phyloP scores from a whole-genome alignment of 805 yeast genomes.

The Yarrowia alimentaria region DNA sequence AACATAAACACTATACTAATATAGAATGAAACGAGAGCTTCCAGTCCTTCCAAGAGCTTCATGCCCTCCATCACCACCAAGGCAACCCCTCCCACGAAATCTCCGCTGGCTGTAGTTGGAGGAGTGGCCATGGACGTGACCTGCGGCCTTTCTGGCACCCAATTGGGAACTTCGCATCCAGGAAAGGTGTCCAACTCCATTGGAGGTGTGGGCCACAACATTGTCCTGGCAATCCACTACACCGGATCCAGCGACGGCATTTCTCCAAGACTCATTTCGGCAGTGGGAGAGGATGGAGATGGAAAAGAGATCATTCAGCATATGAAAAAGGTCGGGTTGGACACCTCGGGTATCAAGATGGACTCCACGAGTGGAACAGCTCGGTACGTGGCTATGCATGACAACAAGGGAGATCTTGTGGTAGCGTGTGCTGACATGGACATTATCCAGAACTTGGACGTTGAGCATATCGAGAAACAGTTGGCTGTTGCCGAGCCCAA shows the following conservation, averaged over 20 bases:
- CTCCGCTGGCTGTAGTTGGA: constrained; percentile 54
- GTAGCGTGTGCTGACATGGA: constrained; percentile 85
- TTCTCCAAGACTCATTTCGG: constrained; percentile 51
- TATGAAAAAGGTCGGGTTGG: constrained; percentile 38
- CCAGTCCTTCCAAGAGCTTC: not conserved
- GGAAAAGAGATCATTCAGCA: constrained; percentile 29
- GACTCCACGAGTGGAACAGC: constrained; percentile 49
- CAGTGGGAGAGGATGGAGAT: constrained; percentile 56
- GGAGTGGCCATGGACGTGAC: constrained; percentile 74
- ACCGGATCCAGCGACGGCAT: constrained; percentile 33
- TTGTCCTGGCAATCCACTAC: constrained; percentile 60
- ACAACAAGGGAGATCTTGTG: constrained; percentile 57
- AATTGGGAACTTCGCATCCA: constrained; percentile 65
- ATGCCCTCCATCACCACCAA: not conserved
- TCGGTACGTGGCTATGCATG: constrained; percentile 71
- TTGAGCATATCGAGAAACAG: constrained; percentile 45
- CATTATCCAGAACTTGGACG: constrained; percentile 54
- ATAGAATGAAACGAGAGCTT: not conserved
- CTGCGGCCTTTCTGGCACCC: constrained; percentile 43
- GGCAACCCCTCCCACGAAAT: not conserved
- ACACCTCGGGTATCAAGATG: constrained; percentile 45
- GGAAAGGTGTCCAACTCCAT: constrained; percentile 55
- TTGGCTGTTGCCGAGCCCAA: constrained; percentile 48
- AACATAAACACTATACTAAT: constrained; percentile 15
- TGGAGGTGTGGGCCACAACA: constrained; percentile 86